Conservation (phyloP, 2,329 filamentous ascomycete species). For the Cytospora leucostoma region DNA sequence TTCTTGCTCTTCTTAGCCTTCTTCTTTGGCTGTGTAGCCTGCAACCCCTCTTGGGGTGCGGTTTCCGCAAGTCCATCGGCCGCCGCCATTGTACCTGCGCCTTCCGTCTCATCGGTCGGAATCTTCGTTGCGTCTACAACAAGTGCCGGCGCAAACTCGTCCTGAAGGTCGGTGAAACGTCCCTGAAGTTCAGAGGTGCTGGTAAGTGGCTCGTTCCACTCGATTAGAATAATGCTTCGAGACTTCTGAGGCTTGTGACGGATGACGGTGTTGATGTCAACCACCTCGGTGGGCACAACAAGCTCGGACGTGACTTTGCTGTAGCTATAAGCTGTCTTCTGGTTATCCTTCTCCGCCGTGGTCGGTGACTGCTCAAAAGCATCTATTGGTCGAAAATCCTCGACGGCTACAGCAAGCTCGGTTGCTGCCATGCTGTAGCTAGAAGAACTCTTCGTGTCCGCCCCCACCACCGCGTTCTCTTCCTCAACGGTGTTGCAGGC, state of each 20-base stretch:
- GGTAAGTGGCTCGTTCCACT: constrained; percentile 1
- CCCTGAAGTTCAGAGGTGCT: constrained; percentile 3
- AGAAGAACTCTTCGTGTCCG: background rate
- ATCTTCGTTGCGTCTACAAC: no score
- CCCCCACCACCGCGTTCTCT: background rate
- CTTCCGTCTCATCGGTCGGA: background rate
- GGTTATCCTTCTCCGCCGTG: background rate
- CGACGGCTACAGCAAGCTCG: constrained; percentile 10
- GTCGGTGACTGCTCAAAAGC: background rate
- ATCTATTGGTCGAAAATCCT: background rate
- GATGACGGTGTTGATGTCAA: constrained; percentile 21
- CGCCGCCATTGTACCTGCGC: background rate
- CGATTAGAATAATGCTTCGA: constrained; percentile 5
- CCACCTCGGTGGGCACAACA: constrained; percentile 5
- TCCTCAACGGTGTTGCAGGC: background rate
- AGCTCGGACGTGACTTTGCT: constrained; percentile 14
- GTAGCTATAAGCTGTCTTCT: constrained; percentile 5
- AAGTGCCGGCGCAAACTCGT: constrained; percentile 1
- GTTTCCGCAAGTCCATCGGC: background rate
- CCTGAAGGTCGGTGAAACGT: constrained; percentile 10
- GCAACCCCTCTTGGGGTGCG: background rate
- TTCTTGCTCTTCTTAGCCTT: constrained; percentile 7
- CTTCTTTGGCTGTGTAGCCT: constrained; percentile 1
- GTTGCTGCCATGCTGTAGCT: constrained; percentile 4
- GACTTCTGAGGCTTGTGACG: constrained; percentile 16